Evolutionary conservation across 2,329 filamentous ascomycete species (phyloP).

Genomic region (Neofusicoccum cordaticola): DNA sequence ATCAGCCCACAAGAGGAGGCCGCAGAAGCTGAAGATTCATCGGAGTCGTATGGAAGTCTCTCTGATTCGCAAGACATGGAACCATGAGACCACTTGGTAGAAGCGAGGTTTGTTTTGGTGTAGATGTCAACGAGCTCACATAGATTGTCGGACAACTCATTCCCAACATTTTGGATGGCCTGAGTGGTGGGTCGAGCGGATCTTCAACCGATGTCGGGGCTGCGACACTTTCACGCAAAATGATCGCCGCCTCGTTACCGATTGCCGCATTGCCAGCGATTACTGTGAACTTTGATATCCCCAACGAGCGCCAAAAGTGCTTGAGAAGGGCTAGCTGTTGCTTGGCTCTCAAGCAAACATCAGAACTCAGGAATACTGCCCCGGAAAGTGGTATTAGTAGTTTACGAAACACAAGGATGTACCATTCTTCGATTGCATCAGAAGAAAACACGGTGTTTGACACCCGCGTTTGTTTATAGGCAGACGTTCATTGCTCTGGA

Average conservation of each 20-base stretch:
- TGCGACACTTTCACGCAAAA: not conserved
- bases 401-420: too few relatives aligned
- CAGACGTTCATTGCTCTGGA: too few relatives aligned
- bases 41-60: not conserved
- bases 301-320: not conserved
- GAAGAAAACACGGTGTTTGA: too few relatives aligned
- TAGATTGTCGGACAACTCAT: not conserved
- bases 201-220: constrained; percentile 8
- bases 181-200: constrained; percentile 5
- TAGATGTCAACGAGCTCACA: not conserved
- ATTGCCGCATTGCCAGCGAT: not conserved
- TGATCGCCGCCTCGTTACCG: not conserved
- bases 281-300: not conserved
- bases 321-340: not conserved
- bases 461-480: too few relatives aligned
- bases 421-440: too few relatives aligned
- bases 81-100: not conserved
- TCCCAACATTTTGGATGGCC: not conserved
- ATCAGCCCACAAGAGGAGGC: too few relatives aligned
- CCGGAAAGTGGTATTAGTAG: too few relatives aligned
- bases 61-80: not conserved
- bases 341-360: not conserved
- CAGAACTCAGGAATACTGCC: not conserved
- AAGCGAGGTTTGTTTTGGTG: not conserved
- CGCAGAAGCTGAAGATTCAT: not conserved